phyloP scores from a whole-genome alignment of 129 eudicot species.

The Chrysanthemum lavandulifolium region DNA sequence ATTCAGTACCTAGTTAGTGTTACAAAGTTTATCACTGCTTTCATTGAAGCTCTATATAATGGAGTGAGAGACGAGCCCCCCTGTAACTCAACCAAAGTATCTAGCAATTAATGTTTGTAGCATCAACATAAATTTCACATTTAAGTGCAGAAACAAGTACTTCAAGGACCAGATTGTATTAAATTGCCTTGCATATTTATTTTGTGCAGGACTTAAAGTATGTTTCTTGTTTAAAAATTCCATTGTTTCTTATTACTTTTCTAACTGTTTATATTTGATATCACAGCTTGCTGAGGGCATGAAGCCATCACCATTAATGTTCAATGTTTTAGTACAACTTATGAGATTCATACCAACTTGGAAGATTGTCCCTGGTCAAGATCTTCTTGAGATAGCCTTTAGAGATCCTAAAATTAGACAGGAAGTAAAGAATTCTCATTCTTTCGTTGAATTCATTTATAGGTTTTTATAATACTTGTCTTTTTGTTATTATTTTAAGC shows the following conservation, averaged over 20 bases:
- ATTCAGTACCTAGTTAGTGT: too few relatives aligned
- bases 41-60: too few relatives aligned
- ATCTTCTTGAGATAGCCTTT: constrained; percentile 70
- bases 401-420: constrained; percentile 66
- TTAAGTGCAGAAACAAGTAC: too few relatives aligned
- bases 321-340: constrained; percentile 13
- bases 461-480: neutral
- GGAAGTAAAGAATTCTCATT: constrained; percentile 41
- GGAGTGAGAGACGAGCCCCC: too few relatives aligned
- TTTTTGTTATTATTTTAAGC: constrained; percentile 5
- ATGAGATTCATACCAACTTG: constrained; percentile 47
- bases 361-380: constrained; percentile 57
- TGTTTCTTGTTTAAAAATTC: too few relatives aligned
- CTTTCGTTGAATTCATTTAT: neutral
- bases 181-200: too few relatives aligned
- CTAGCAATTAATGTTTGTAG: too few relatives aligned
- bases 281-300: constrained; percentile 4
- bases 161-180: too few relatives aligned
- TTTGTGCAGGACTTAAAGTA: too few relatives aligned
- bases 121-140: too few relatives aligned
- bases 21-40: too few relatives aligned
- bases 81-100: too few relatives aligned
- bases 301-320: constrained; percentile 17
- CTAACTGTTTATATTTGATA: neutral
- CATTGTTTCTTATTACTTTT: neutral